A percentile compares a stretch with the other conserved stretches of the same genome.
Conservation (phyloP, 352 stramenopile genomes). For the Globisporangium ultimum region DNA sequence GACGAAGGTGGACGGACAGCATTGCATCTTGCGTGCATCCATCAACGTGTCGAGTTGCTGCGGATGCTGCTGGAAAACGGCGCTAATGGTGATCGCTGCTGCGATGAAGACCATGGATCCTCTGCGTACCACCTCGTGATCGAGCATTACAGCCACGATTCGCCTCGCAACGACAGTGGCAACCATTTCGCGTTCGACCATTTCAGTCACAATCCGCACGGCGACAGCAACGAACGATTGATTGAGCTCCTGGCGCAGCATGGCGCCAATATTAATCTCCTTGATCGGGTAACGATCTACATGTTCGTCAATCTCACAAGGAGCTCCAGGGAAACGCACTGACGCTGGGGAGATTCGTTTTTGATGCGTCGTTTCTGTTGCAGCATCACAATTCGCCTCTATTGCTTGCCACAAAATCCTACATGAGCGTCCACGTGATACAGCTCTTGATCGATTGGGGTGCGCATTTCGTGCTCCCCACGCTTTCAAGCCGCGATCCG, state of each 20-base stretch:
- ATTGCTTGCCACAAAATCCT: not conserved
- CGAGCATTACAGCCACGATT: not conserved
- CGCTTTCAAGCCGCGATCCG: not conserved
- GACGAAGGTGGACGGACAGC: not conserved
- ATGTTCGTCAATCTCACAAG: not conserved
- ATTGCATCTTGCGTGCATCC: not conserved
- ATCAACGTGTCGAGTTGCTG: not conserved
- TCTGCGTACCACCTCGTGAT: slow-evolving; percentile 4
- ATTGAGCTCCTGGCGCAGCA: not conserved
- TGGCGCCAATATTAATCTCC: not conserved
- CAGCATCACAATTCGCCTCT: not conserved
- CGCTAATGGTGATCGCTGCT: not conserved
- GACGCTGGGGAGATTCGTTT: not conserved
- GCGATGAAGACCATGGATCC: not conserved
- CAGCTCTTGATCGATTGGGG: slow-evolving; percentile 2
- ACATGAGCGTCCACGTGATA: not conserved
- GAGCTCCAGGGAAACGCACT: not conserved
- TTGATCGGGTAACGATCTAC: slow-evolving; percentile 1
- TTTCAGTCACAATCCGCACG: too few species aligned
- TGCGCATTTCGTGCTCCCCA: slow-evolving; percentile 1
- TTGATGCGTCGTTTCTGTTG: not conserved
- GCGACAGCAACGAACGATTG: too few species aligned
- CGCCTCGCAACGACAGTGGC: too few species aligned
- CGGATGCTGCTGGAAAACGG: not conserved
- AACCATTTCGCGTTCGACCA: too few species aligned